These are phyloP conservation scores for Selaginella moellendorffii DNA, from an alignment of 75 land plant species.

Conservation along the genomic window DNA sequence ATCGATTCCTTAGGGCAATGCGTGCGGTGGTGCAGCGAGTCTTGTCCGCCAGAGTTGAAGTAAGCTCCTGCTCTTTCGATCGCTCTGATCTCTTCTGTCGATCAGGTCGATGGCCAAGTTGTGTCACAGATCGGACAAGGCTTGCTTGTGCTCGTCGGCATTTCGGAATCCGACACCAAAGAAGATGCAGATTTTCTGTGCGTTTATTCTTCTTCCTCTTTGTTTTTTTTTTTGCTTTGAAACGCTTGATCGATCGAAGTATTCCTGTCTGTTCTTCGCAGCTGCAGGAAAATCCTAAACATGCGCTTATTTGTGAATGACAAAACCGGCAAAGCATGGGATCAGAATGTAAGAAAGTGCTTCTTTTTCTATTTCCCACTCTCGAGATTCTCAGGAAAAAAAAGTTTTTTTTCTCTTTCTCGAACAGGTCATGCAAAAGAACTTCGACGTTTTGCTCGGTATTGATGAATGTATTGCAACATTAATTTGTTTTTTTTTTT, in stretches of 20 bases:
- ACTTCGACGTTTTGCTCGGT: constrained; percentile 70
- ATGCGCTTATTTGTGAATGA: constrained; percentile 81
- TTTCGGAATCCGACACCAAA: constrained; percentile 57
- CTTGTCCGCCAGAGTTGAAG: constrained; percentile 61
- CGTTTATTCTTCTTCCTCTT: background rate
- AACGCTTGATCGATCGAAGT: background rate
- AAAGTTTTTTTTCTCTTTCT: background rate
- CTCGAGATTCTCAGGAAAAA: too few species aligned
- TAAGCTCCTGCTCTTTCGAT: background rate
- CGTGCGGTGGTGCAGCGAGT: constrained; percentile 68
- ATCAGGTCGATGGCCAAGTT: constrained; percentile 65
- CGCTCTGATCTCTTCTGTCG: background rate
- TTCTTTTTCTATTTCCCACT: background rate
- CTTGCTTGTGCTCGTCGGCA: constrained; percentile 68
- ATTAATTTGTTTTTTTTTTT: background rate
- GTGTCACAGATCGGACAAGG: constrained; percentile 83
- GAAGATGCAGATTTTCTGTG: constrained; percentile 57
- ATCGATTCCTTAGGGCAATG: too few species aligned
- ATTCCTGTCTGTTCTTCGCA: constrained; percentile 12
- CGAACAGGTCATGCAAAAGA: constrained; percentile 74
- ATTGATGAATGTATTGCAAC: constrained; percentile 5
- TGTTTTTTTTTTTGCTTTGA: background rate
- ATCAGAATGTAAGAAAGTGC: constrained; percentile 46
- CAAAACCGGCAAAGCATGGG: constrained; percentile 70
- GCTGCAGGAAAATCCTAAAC: constrained; percentile 76